Evolutionary conservation across 495 filamentous ascomycete species (phyloP).

Genomic region (Tuber borchii): DNA sequence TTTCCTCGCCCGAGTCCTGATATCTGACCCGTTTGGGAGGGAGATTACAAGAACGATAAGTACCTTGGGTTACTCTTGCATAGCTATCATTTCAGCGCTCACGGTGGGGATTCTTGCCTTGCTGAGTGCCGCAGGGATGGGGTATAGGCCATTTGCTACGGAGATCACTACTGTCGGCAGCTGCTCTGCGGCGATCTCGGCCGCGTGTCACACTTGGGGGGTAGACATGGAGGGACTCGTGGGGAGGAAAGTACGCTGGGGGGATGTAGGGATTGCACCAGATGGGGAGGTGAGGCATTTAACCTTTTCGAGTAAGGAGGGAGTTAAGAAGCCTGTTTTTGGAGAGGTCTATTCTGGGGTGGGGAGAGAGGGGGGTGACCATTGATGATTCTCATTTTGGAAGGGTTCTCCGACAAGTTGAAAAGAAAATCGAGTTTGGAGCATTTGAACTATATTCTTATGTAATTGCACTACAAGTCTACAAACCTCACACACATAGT

Average conservation of each 20-base stretch:
- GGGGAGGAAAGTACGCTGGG: no score
- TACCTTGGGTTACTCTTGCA: constrained; percentile 7
- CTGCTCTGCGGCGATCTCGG: not conserved
- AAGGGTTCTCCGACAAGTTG: not conserved
- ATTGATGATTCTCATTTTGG: not conserved
- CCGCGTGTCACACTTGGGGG: no score
- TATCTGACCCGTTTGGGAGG: constrained; percentile 44
- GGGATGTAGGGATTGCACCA: no score
- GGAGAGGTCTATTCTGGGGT: not conserved
- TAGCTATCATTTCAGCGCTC: constrained; percentile 6
- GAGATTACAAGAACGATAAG: not conserved
- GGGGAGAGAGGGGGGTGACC: not conserved
- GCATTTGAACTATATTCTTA: no score
- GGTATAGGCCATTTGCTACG: not conserved
- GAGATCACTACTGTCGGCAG: not conserved
- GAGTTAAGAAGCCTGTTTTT: not conserved
- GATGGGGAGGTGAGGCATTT: no score
- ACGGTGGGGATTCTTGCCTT: constrained; percentile 3
- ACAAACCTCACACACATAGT: no score
- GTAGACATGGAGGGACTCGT: no score
- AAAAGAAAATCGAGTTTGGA: not conserved
- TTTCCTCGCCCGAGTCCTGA: constrained; percentile 32
- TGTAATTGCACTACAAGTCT: no score
- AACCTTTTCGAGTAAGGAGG: no score
- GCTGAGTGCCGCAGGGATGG: not conserved